phyloP scores from a whole-genome alignment of 2,329 filamentous ascomycete species.

The Aspergillus aculeatus region DNA sequence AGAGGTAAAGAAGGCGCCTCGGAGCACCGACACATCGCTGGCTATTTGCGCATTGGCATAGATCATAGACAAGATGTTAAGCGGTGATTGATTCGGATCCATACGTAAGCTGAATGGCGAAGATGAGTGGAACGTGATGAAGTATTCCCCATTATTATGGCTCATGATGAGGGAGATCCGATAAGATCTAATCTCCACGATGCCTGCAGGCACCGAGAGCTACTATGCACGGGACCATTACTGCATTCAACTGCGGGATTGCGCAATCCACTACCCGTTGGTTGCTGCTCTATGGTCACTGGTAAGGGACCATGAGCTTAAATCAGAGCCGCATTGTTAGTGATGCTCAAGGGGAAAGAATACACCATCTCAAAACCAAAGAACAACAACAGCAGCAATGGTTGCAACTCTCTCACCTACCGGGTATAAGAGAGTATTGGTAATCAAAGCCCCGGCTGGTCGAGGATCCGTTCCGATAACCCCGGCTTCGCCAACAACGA shows the following conservation, averaged over 20 bases:
- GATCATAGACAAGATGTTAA: too few relatives aligned
- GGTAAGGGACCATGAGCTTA: neutral
- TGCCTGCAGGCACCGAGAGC: neutral
- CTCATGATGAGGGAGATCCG: too few relatives aligned
- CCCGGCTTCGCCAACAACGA: neutral
- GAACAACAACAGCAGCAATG: too few relatives aligned
- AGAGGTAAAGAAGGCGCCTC: too few relatives aligned
- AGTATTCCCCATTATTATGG: too few relatives aligned
- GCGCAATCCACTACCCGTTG: neutral
- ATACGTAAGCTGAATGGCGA: too few relatives aligned
- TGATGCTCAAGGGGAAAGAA: too few relatives aligned
- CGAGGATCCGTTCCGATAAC: slow-evolving; percentile 6
- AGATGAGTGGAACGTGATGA: too few relatives aligned
- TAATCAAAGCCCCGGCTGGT: slow-evolving; percentile 1
- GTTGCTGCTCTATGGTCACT: neutral
- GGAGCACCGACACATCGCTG: neutral
- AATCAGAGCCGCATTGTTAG: neutral
- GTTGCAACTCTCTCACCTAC: too few relatives aligned
- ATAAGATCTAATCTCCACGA: too few relatives aligned
- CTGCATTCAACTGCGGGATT: neutral
- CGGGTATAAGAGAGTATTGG: neutral
- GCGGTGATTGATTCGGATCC: too few relatives aligned
- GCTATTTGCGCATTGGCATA: neutral
- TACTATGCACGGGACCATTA: neutral
- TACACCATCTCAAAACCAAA: too few relatives aligned